A percentile compares a stretch with the other conserved stretches of the same genome.
phyloP scores from a whole-genome alignment of 179 eudicot species.

The Actinidia chinensis region DNA sequence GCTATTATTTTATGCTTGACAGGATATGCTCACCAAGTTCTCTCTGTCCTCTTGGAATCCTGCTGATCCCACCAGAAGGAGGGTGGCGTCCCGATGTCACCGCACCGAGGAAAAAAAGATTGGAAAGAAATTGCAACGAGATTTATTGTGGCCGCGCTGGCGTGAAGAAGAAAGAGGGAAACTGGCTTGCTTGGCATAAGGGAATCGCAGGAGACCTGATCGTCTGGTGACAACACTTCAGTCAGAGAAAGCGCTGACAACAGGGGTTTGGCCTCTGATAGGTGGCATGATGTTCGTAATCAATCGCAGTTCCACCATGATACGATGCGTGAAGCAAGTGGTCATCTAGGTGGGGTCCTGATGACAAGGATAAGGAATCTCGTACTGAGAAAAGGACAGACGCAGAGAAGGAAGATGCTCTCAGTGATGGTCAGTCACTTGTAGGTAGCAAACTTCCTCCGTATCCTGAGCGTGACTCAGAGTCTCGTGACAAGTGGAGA shows the following conservation, averaged over 20 bases:
- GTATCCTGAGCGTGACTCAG: slow-evolving; percentile 58
- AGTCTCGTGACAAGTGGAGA: slow-evolving; percentile 97
- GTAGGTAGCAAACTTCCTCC: slow-evolving; percentile 41
- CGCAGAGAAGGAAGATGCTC: slow-evolving; percentile 72
- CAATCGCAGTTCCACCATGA: slow-evolving; percentile 67
- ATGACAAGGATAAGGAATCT: slow-evolving; percentile 82
- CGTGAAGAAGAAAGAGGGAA: slow-evolving; percentile 99
- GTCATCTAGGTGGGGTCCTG: slow-evolving; percentile 98
- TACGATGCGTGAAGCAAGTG: slow-evolving; percentile 89
- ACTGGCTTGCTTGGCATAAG: slow-evolving; percentile 93
- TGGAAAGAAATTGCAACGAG: slow-evolving; percentile 72
- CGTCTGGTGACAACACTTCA: slow-evolving; percentile 64
- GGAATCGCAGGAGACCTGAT: slow-evolving; percentile 66
- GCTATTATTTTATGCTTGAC: neutral
- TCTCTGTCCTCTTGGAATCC: slow-evolving; percentile 71
- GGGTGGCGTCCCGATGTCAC: slow-evolving; percentile 44
- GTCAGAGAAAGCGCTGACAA: slow-evolving; percentile 61
- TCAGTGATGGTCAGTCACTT: slow-evolving; percentile 48
- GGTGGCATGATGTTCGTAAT: slow-evolving; percentile 67
- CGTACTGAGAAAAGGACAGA: slow-evolving; percentile 67
- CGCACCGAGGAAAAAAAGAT: slow-evolving; percentile 78
- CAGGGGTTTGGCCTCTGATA: slow-evolving; percentile 62
- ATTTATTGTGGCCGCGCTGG: slow-evolving; percentile 84
- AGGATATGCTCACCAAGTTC: slow-evolving; percentile 85
- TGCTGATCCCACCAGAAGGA: slow-evolving; percentile 73